These are phyloP conservation scores for Trametes villosa DNA, from an alignment of 768 basidiomycete genomes.

Conservation along the genomic window DNA sequence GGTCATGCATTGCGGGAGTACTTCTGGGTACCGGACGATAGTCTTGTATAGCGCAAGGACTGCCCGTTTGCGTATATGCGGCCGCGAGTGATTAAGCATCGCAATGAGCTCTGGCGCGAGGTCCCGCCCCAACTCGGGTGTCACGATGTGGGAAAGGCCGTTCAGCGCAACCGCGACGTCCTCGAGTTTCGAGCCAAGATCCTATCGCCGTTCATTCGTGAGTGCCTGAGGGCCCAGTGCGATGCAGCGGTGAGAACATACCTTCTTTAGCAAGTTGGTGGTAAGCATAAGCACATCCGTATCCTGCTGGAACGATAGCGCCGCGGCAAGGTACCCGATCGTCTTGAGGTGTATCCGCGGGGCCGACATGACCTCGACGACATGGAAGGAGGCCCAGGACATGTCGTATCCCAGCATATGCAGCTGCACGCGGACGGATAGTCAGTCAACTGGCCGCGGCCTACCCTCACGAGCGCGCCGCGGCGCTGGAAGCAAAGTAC, in stretches of 20 bases:
- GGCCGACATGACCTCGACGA: conserved; percentile 98
- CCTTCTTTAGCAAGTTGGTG: conserved; percentile 95
- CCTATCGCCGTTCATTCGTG: conserved; percentile 51
- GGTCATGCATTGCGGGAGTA: conserved; percentile 62
- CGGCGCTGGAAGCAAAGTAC: conserved; percentile 40
- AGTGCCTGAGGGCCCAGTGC: not conserved
- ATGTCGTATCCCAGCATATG: conserved; percentile 97
- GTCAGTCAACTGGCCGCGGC: conserved; percentile 6
- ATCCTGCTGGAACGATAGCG: conserved; percentile 88
- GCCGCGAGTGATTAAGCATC: conserved; percentile 88
- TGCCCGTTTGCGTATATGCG: conserved; percentile 89
- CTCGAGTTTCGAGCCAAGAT: conserved; percentile 74
- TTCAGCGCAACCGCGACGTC: conserved; percentile 79
- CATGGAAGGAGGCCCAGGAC: conserved; percentile 95
- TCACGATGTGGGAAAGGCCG: conserved; percentile 83
- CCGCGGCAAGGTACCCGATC: conserved; percentile 93
- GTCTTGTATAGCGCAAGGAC: conserved; percentile 83
- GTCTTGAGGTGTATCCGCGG: conserved; percentile 89
- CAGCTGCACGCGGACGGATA: conserved; percentile 56
- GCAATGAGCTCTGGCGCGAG: conserved; percentile 81
- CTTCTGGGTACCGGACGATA: conserved; percentile 82
- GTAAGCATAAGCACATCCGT: conserved; percentile 98
- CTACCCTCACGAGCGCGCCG: conserved; percentile 5
- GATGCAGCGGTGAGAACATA: conserved; percentile 36
- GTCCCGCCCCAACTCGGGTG: conserved; percentile 89